phyloP scores from a whole-genome alignment of 164 flowering plant genomes.

The grape (Vitis vinifera) region DNA sequence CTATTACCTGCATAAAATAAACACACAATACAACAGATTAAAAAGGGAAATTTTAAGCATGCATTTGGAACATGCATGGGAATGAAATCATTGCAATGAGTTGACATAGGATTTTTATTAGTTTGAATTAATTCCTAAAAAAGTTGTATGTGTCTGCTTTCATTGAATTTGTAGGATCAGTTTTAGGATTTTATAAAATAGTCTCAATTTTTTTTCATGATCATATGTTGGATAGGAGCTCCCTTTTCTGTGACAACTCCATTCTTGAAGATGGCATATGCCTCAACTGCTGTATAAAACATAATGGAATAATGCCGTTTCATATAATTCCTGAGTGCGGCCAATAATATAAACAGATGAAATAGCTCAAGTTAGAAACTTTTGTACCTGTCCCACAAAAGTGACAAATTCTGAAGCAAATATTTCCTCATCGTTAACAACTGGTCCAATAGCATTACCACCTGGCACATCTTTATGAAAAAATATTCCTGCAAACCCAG shows the following conservation, averaged over 20 bases:
- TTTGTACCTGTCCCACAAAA: constrained; percentile 90
- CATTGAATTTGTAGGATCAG: not conserved
- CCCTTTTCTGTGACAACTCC: not conserved
- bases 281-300: not conserved
- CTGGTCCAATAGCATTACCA: constrained; percentile 64
- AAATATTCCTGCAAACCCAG: constrained; percentile 86
- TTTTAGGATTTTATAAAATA: not conserved
- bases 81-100: not conserved
- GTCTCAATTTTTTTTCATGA: not conserved
- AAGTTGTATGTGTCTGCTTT: not conserved
- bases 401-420: constrained; percentile 84
- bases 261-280: not conserved
- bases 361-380: not conserved
- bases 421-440: constrained; percentile 75
- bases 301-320: not conserved
- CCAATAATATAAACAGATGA: not conserved
- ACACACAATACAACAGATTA: not conserved
- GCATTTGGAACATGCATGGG: not conserved
- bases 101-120: not conserved
- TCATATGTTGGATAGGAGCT: not conserved
- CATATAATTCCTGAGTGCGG: not conserved
- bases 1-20: constrained; percentile 59
- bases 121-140: not conserved
- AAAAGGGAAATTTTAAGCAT: constrained; percentile 1
- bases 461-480: constrained; percentile 82